Percentiles rank a stretch among this genome's conserved stretches.
These are phyloP conservation scores for Diaporthe eres DNA, from an alignment of 2,329 filamentous ascomycete genomes.

Conservation along the genomic window DNA sequence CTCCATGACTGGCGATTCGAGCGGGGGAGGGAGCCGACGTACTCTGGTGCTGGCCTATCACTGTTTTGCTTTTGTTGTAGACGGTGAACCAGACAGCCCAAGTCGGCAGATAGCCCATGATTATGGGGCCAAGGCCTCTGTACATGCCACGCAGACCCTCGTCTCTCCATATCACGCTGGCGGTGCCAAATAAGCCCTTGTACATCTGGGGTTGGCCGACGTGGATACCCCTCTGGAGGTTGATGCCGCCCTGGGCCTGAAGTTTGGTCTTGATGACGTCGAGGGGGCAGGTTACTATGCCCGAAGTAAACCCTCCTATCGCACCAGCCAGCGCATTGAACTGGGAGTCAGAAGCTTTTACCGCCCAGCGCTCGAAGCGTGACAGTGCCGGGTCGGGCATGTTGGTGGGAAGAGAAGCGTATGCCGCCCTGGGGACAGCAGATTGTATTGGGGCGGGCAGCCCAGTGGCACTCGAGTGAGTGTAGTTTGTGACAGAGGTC, in stretches of 20 bases:
- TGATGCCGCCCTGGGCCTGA: conserved; percentile 92
- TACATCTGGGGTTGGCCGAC: conserved; percentile 76
- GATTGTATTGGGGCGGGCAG: conserved; percentile 28
- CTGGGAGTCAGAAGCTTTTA: conserved; percentile 69
- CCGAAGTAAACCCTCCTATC: conserved; percentile 90
- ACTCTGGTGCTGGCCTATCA: conserved; percentile 78
- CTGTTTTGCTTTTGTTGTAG: conserved; percentile 89
- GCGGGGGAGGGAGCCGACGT: conserved; percentile 46
- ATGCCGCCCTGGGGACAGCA: conserved; percentile 37
- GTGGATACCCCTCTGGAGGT: conserved; percentile 63
- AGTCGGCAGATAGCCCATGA: conserved; percentile 94
- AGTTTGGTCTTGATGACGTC: conserved; percentile 99
- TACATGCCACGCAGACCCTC: conserved; percentile 94
- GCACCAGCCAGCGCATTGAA: conserved; percentile 92
- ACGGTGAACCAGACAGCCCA: conserved; percentile 99
- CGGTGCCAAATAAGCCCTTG: conserved; percentile 88
- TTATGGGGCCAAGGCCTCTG: conserved; percentile 91
- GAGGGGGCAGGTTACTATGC: conserved; percentile 94
- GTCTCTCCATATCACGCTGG: conserved; percentile 85
- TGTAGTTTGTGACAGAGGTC: conserved; percentile 35
- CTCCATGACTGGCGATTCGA: background rate
- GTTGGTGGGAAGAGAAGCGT: conserved; percentile 39
- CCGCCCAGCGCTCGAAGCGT: conserved; percentile 69
- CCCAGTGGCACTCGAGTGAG: conserved; percentile 34
- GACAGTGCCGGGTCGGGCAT: conserved; percentile 54